phyloP scores from a whole-genome alignment of 768 basidiomycete genomes.

The Kwoniella dejecticola region DNA sequence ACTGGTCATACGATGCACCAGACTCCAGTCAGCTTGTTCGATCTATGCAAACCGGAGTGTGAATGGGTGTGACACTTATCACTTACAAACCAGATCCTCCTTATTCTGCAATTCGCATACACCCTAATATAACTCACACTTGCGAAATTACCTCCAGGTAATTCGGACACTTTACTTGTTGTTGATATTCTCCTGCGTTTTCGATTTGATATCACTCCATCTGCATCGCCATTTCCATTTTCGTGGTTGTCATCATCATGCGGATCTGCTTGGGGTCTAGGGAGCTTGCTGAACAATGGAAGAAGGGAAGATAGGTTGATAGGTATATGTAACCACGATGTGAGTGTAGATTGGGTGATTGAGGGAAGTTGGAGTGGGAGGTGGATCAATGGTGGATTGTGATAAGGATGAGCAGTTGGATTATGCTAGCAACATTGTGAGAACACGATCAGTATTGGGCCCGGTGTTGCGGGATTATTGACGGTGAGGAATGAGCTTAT shows the following conservation, averaged over 20 bases:
- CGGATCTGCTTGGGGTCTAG: conserved; percentile 9
- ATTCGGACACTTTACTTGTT: conserved; percentile 23
- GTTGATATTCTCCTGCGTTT: no score
- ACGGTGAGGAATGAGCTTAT: no score
- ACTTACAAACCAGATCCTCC: conserved; percentile 53
- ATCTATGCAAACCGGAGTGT: background rate
- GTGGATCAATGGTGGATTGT: conserved; percentile 41
- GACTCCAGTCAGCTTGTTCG: no score
- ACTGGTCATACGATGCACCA: conserved; percentile 18
- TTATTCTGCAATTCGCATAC: conserved; percentile 52
- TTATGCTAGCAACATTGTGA: conserved; percentile 17
- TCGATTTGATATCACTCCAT: no score
- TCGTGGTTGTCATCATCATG: conserved; percentile 7
- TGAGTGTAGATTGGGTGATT: conserved; percentile 28
- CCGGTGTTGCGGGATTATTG: no score
- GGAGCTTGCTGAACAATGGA: conserved; percentile 40
- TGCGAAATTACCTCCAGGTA: conserved; percentile 34
- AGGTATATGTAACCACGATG: conserved; percentile 46
- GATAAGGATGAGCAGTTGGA: conserved; percentile 33
- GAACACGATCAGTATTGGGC: background rate
- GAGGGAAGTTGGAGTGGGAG: conserved; percentile 44
- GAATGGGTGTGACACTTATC: background rate
- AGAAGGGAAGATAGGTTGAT: conserved; percentile 36
- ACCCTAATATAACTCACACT: conserved; percentile 43
- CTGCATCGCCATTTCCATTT: conserved; percentile 5